Evolutionary conservation across 768 basidiomycete species (phyloP).

Genomic region (Boletus tylopilopsis): DNA sequence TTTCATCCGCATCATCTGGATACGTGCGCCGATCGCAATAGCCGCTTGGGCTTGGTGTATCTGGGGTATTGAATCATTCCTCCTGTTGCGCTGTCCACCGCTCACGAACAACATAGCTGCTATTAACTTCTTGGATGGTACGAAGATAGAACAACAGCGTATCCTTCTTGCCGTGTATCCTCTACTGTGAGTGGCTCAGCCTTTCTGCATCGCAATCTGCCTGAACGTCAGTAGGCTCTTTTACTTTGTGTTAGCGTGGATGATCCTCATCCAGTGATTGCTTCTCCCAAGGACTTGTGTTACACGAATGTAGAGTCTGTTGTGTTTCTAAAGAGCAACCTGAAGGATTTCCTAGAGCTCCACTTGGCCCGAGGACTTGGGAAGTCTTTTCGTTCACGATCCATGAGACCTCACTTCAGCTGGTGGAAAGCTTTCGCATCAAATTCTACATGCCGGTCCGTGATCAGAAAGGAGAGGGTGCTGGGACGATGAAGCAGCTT

Average conservation of each 20-base stretch:
- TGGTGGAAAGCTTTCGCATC: too few relatives aligned
- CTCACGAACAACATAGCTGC: constrained; percentile 53
- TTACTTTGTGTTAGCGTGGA: constrained; percentile 94
- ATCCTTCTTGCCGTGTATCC: constrained; percentile 95
- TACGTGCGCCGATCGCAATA: constrained; percentile 82
- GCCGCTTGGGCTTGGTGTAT: constrained; percentile 94
- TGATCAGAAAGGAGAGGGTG: too few relatives aligned
- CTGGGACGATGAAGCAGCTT: too few relatives aligned
- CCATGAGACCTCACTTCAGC: too few relatives aligned
- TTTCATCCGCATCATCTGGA: constrained; percentile 81
- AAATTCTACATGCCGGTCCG: too few relatives aligned
- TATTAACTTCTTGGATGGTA: constrained; percentile 93
- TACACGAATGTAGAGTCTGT: constrained; percentile 16
- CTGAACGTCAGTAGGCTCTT: constrained; percentile 55
- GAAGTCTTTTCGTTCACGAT: too few relatives aligned
- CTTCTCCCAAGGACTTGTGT: background rate
- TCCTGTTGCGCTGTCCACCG: background rate
- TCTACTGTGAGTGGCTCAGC: constrained; percentile 59
- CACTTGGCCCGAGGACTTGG: too few relatives aligned
- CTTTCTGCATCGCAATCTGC: background rate
- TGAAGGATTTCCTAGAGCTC: too few relatives aligned
- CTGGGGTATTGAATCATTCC: constrained; percentile 74
- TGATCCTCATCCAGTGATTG: constrained; percentile 85
- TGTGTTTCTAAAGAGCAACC: too few relatives aligned
- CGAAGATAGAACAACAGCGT: constrained; percentile 86